Base-by-base conservation (phyloP, 768 basidiomycete species). In the Boletus patriciae region DNA sequence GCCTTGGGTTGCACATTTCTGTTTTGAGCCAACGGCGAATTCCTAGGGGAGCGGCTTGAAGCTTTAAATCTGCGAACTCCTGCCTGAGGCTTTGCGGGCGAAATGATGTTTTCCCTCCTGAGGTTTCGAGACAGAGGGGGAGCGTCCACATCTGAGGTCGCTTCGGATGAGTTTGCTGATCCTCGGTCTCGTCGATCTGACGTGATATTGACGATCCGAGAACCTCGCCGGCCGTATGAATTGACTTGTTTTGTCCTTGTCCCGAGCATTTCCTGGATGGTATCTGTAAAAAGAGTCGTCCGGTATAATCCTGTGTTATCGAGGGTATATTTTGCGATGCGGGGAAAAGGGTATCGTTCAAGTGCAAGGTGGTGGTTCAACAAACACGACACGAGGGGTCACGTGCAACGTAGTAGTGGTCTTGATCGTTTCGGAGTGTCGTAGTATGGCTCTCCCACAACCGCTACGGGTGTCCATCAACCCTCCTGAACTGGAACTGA, bases 401-500 rank as follows among this genome's bases (percentile, higher is more conserved):
- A 65, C 65, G n/a, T n/a, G n/a, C n/a, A n/a, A n/a, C n/a, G n/a
- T n/a, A n/a, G n/a, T n/a, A n/a, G n/a, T n/a, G n/a, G n/a, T n/a
- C n/a, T n/a, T n/a, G n/a, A n/a, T n/a, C 23, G 16, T 15, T 44
- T 44, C 13, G 2, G 5, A 36, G 27, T 31, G 29, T 27, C 16
- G 23, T n/a, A 33, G 21, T 25, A 52, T 96, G 94, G 84, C 94
- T 36, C 80, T 95, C 23, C 92, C 94, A 3, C 77, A 78, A 42
- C 75, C 83, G 5, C 77, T 96, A 18, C 81, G 87, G 55, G 76
- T 78, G 4, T 90, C 91, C 0, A 78, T 92, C 34, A 87, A 87
- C 8, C 92, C 94, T 33, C 82, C 84, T 57, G 94, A 97, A 70
- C 83, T 96, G 27, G 93, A 95, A 63, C 84, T 95, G 52, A 83